phyloP scores from a whole-genome alignment of 1,284 basidiomycete species.

The Farysia itapuensis region DNA sequence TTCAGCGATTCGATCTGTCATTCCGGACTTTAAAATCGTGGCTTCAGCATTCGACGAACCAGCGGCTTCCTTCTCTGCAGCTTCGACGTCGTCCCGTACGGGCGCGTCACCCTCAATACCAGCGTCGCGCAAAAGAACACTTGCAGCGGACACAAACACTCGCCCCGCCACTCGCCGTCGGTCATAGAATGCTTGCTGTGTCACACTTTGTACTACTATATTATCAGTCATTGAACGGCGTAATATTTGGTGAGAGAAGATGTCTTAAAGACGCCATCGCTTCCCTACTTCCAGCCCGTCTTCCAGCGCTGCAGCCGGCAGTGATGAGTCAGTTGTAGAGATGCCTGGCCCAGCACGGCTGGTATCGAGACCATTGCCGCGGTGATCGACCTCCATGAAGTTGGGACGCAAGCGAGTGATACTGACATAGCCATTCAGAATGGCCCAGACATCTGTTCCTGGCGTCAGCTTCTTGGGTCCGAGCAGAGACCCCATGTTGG shows the following conservation, averaged over 20 bases:
- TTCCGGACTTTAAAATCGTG: conserved; percentile 42
- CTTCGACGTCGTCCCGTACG: no score
- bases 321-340: neutral
- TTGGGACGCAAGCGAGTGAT: conserved; percentile 44
- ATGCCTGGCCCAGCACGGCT: neutral
- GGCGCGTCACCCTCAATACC: no score
- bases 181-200: no score
- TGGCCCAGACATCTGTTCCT: conserved; percentile 55
- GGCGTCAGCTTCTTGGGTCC: conserved; percentile 26
- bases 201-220: no score
- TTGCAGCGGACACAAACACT: no score
- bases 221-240: no score
- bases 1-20: conserved; percentile 28
- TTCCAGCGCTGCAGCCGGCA: conserved; percentile 1
- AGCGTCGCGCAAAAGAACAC: no score
- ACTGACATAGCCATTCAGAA: conserved; percentile 49
- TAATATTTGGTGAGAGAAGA: no score
- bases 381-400: conserved; percentile 34
- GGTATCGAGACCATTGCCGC: conserved; percentile 16
- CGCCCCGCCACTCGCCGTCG: no score
- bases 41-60: conserved; percentile 26
- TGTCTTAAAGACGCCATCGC: conserved; percentile 27
- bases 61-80: no score
- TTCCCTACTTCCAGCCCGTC: conserved; percentile 30
- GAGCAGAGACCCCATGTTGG: conserved; percentile 48